Percentiles rank a stretch among this genome's conserved stretches.
These are phyloP conservation scores for Botryosphaeria dothidea DNA, from an alignment of 2,329 filamentous ascomycete species.

Conservation along the genomic window DNA sequence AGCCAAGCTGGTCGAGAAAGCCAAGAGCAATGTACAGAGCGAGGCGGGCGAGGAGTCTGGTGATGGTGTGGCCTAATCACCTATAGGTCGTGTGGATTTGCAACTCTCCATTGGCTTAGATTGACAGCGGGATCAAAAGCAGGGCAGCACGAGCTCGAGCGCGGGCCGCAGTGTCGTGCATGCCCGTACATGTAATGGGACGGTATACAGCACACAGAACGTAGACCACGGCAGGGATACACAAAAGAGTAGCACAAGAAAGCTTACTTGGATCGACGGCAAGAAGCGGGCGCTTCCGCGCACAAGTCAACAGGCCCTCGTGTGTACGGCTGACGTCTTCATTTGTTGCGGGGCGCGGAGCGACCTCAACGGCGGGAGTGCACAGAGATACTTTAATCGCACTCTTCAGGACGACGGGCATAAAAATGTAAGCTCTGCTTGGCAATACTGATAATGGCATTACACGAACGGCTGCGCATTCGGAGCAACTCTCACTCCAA, in stretches of 20 bases:
- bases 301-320: neutral
- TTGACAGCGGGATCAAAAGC: neutral
- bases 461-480: neutral
- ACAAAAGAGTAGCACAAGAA: slow-evolving; percentile 6
- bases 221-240: neutral
- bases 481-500: neutral
- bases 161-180: slow-evolving; percentile 1
- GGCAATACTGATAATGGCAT: neutral
- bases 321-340: neutral
- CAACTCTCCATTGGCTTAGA: slow-evolving; percentile 1
- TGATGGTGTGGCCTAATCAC: slow-evolving; percentile 8
- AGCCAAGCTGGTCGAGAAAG: slow-evolving; percentile 35
- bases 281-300: slow-evolving; percentile 4
- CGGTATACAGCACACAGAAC: neutral
- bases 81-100: neutral
- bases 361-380: neutral
- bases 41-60: slow-evolving; percentile 7
- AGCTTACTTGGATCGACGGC: slow-evolving; percentile 15
- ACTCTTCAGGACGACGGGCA: neutral
- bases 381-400: neutral
- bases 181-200: neutral
- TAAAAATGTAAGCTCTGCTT: neutral
- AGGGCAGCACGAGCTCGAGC: slow-evolving; percentile 7
- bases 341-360: neutral
- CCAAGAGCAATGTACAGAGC: slow-evolving; percentile 26